Percentiles rank a stretch among this genome's conserved stretches.
Evolutionary conservation across 352 stramenopile species (phyloP).

Genomic region (Albugo laibachii): DNA sequence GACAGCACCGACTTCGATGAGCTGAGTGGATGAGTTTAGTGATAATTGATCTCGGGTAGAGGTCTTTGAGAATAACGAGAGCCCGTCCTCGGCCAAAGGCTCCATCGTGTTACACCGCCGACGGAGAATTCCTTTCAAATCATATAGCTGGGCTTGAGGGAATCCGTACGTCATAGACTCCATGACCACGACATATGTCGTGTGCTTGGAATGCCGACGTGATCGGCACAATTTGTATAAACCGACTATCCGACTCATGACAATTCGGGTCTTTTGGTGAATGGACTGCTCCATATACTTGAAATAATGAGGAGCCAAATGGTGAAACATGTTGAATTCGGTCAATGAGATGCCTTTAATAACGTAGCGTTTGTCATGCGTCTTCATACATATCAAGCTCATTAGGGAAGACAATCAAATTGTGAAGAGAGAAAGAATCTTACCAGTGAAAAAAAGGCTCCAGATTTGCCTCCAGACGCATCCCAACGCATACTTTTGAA

Average conservation of each 20-base stretch:
- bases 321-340: conserved; percentile 81
- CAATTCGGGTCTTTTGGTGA: conserved; percentile 26
- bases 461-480: conserved; percentile 63
- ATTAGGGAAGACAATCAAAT: not conserved
- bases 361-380: conserved; percentile 67
- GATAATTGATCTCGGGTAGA: conserved; percentile 14
- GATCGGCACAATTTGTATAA: conserved; percentile 60
- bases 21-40: not conserved
- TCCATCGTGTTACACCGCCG: conserved; percentile 28
- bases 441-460: conserved; percentile 74
- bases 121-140: conserved; percentile 69
- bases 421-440: conserved; percentile 1
- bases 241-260: conserved; percentile 74
- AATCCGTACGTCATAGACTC: conserved; percentile 74
- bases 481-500: conserved; percentile 56
- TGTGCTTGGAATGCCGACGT: conserved; percentile 39
- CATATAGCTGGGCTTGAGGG: conserved; percentile 58
- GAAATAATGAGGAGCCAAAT: conserved; percentile 78
- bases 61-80: conserved; percentile 6
- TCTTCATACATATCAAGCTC: conserved; percentile 11
- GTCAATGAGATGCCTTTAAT: conserved; percentile 71
- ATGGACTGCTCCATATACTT: conserved; percentile 61
- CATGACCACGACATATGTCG: conserved; percentile 74
- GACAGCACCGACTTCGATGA: not conserved
- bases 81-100: too few species aligned